phyloP scores from a whole-genome alignment of 768 basidiomycete species.

The Lepiota brunneoincarnata region DNA sequence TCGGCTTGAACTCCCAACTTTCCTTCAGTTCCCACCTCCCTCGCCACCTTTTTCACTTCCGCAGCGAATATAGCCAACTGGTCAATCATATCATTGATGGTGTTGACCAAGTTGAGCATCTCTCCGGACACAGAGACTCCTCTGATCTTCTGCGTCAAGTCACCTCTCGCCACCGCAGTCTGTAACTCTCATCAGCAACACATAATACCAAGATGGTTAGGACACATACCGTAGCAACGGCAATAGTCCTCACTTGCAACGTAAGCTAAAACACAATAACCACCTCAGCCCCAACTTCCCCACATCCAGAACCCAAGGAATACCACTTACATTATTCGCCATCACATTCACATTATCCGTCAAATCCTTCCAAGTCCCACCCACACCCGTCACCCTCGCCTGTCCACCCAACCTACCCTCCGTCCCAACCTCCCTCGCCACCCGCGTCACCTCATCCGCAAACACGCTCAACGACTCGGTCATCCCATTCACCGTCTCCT shows the following conservation, averaged over 20 bases:
- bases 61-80: conserved; percentile 55
- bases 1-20: conserved; percentile 97
- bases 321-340: conserved; percentile 82
- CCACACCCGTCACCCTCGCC: conserved; percentile 89
- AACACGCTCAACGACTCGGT: conserved; percentile 84
- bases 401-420: conserved; percentile 95
- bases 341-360: conserved; percentile 96
- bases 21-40: conserved; percentile 98
- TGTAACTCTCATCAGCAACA: too few relatives aligned
- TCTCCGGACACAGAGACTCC: conserved; percentile 94
- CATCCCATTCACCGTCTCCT: conserved; percentile 95
- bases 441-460: conserved; percentile 77
- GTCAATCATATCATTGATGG: conserved; percentile 87
- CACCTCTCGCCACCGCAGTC: conserved; percentile 92
- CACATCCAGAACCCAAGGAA: background rate
- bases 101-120: conserved; percentile 93
- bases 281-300: background rate
- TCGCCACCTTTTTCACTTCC: conserved; percentile 88
- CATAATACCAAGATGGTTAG: background rate
- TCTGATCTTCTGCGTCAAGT: conserved; percentile 89
- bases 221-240: conserved; percentile 77
- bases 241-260: conserved; percentile 90
- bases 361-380: conserved; percentile 96
- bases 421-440: conserved; percentile 95
- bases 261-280: conserved; percentile 57